Conservation (phyloP, 306 rosid genomes). For the Biancaea sappan region DNA sequence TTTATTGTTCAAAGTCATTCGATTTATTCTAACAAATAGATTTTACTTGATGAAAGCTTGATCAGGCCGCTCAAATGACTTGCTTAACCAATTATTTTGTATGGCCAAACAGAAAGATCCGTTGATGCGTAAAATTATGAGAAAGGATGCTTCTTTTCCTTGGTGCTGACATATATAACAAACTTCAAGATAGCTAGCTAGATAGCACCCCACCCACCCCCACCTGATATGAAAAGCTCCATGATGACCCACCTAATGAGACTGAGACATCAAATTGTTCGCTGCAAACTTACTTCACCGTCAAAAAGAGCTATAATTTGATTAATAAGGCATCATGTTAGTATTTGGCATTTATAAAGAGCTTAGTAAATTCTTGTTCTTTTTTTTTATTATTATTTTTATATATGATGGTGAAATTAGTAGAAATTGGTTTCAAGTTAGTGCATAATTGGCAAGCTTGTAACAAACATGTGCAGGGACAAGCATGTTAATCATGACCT, state of each 20-base stretch:
- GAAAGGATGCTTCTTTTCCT: background rate
- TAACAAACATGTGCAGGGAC: background rate
- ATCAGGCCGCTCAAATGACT: too few species aligned
- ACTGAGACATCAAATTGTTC: background rate
- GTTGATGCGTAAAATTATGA: background rate
- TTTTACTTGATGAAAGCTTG: too few species aligned
- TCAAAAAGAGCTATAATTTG: background rate
- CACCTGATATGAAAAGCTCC: background rate
- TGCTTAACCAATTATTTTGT: too few species aligned
- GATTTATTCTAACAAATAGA: too few species aligned
- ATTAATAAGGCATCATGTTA: background rate
- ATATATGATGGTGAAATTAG: background rate
- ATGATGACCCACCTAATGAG: background rate
- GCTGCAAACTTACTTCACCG: background rate
- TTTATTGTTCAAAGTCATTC: too few species aligned
- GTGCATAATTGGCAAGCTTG: background rate
- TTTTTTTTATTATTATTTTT: background rate
- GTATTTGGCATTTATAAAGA: background rate
- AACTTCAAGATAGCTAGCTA: background rate
- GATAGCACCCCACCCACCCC: background rate
- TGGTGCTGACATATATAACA: background rate
- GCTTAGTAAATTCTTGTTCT: too few species aligned
- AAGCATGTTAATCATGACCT: background rate
- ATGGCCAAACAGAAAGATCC: too few species aligned
- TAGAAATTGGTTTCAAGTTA: background rate